Conservation (phyloP, 345 rosid genomes). For the Excoecaria agallocha region DNA sequence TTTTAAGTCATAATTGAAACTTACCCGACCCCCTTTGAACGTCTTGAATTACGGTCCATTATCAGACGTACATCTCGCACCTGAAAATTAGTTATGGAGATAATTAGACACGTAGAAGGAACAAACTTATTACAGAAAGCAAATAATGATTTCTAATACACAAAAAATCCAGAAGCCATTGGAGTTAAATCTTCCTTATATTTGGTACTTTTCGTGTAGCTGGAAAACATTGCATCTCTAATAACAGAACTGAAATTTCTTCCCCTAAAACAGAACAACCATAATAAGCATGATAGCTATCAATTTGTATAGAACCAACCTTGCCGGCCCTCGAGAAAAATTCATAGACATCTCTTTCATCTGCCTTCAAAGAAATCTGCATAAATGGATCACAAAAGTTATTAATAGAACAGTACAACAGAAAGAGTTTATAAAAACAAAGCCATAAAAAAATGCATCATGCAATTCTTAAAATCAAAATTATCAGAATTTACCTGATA, state of each 20-base stretch:
- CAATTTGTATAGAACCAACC: slow-evolving; percentile 41
- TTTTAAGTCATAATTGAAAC: slow-evolving; percentile 6
- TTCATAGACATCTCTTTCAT: slow-evolving; percentile 88
- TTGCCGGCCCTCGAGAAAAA: slow-evolving; percentile 97
- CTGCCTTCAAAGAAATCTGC: slow-evolving; percentile 90
- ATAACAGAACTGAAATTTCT: not conserved
- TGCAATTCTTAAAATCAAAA: not conserved
- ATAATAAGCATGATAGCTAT: not conserved
- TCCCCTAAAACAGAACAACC: not conserved
- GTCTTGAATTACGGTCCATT: slow-evolving; percentile 96
- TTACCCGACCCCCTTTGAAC: slow-evolving; percentile 95
- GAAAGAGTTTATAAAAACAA: slow-evolving; percentile 7
- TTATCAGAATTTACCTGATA: slow-evolving; percentile 61
- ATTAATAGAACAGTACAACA: slow-evolving; percentile 1
- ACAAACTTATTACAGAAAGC: not conserved
- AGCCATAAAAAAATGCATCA: not conserved
- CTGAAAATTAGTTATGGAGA: slow-evolving; percentile 42
- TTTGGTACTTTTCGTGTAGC: not conserved
- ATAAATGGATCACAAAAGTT: slow-evolving; percentile 7
- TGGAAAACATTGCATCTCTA: not conserved
- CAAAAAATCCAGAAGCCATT: not conserved
- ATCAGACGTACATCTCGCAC: slow-evolving; percentile 96
- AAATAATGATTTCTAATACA: not conserved
- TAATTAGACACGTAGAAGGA: slow-evolving; percentile 7
- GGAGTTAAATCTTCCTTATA: not conserved